Base-by-base conservation (phyloP, 2,329 filamentous ascomycete genomes). In the Phaeophleospora eucalypticola region DNA sequence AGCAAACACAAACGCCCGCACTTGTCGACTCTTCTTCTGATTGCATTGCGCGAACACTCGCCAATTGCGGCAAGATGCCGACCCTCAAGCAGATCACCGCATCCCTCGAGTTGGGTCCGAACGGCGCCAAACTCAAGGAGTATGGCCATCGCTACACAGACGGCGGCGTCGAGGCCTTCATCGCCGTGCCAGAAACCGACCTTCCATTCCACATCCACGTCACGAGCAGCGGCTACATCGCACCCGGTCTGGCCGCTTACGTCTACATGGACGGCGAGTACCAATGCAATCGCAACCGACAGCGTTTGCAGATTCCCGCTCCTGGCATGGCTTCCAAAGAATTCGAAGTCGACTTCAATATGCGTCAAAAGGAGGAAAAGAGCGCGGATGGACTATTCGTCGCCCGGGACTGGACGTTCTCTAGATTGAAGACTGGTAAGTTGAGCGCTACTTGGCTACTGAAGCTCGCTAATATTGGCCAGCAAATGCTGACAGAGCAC, bases 221-320 rank as follows among this genome's bases (percentile, higher is more conserved):
- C 33, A 68, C 62, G 2, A 75, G 75, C 0, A 63, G 62, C 29
- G 71, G 68, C 21, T 80, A 74, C 63, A 77, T 80, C 51, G 73
- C 73, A 1, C 68, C 73, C 18, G 78, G 78, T 0, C 61, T 81
- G 9, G 71, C 76, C 2, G 72, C 77, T 60, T 76, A 75, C 49
- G 76, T 80, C 19, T 80, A 72, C 64, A 78, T 80, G 34, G 78
- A 81, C 53, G 78, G 78, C 15, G 62, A 73, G 4, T 80, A 80
- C 51, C 77, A 80, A 56, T 78, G 75, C 62, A 80, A 80, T 49
- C 75, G 78, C 46, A 77, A 77, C 58, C 66, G 71, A 33, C 65
- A 68, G 33, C 62, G 70, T 29, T 53, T 79, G 24, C 61, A 66
- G 43, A 50, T 66, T 16, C 65, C 66, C 12, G 51, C 43, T 6